Base-by-base conservation (phyloP, 2,329 filamentous ascomycete genomes). In the Aspergillus sp. region DNA sequence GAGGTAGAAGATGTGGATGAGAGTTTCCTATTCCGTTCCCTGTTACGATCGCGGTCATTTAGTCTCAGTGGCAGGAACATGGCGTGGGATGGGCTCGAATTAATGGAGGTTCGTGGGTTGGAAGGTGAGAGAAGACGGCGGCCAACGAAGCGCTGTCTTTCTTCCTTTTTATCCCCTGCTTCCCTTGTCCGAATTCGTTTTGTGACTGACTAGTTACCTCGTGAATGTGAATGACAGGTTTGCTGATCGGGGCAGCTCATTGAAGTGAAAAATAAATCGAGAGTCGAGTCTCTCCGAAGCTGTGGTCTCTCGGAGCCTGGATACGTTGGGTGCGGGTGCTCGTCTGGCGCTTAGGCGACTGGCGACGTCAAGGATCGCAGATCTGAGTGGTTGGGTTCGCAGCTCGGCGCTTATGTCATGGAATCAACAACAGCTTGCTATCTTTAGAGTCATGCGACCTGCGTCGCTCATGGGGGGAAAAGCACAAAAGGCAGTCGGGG, bases 21-120 rank as follows among this genome's bases (percentile, higher is more conserved):
- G 55, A 68, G 52, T 58, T 65, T 64, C 64, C 66, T 63, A 24
- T 62, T 60, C 37, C 62, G 64, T 54, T 66, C 68, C 61, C 69
- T 68, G 56, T 70, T 67, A 64, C 65, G 64, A 65, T 69, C 65
- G 63, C 70, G 66, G 62, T 73, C 72, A 68, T 69, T 67, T 64
- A 70, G 67, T 70, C 70, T 73, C 54, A 73, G 61, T 53, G 71
- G 73, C 53, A 73, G 70, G 64, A 73, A 71, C 73, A 75, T 75
- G 69, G 65, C 65, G 61, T 63, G 61, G 61, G 61, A 57, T 66
- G 61, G 60, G 45, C 60, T 65, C 56, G 62, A 64, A 64, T 30
- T 30, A 30, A 30, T 63, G 60, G 61, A 66, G 65, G 63, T 61
- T 53, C 60, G 59, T 63, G 65, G 66, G 63, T 67, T 62, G 50